phyloP scores from a whole-genome alignment of 2,329 filamentous ascomycete genomes.

The Periconia digitata region DNA sequence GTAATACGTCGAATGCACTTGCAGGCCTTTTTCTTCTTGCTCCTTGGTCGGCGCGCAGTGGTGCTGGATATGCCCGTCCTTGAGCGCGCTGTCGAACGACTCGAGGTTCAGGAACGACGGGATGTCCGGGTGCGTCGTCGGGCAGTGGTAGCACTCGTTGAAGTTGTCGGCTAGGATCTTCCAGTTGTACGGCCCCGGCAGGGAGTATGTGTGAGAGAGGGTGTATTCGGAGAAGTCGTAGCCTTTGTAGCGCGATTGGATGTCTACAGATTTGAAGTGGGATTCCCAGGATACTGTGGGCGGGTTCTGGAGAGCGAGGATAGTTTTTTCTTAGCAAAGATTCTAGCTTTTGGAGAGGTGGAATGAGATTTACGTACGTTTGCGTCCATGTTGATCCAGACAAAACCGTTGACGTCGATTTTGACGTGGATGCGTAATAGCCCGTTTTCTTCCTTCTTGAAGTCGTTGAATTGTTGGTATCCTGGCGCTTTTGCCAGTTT shows the following conservation, averaged over 20 bases:
- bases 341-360: not conserved
- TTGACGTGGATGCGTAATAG: constrained; percentile 32
- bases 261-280: constrained; percentile 24
- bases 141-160: constrained; percentile 67
- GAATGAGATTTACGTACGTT: constrained; percentile 1
- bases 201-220: constrained; percentile 26
- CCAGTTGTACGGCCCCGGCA: constrained; percentile 30
- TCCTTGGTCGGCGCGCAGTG: constrained; percentile 20
- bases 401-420: constrained; percentile 29
- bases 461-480: constrained; percentile 33
- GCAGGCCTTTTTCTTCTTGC: constrained; percentile 18
- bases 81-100: constrained; percentile 46
- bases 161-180: constrained; percentile 56
- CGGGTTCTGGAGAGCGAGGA: constrained; percentile 1
- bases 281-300: constrained; percentile 20
- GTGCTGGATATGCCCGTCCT: constrained; percentile 30
- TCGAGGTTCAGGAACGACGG: constrained; percentile 57
- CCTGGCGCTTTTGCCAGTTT: constrained; percentile 47
- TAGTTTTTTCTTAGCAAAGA: too few relatives aligned
- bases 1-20: constrained; percentile 30
- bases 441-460: constrained; percentile 28
- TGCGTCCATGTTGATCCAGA: constrained; percentile 37
- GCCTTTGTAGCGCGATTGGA: constrained; percentile 20
- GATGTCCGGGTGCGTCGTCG: constrained; percentile 60
- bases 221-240: constrained; percentile 24